Conservation (phyloP, 1,284 basidiomycete genomes). For the Inonotus hispidus region DNA sequence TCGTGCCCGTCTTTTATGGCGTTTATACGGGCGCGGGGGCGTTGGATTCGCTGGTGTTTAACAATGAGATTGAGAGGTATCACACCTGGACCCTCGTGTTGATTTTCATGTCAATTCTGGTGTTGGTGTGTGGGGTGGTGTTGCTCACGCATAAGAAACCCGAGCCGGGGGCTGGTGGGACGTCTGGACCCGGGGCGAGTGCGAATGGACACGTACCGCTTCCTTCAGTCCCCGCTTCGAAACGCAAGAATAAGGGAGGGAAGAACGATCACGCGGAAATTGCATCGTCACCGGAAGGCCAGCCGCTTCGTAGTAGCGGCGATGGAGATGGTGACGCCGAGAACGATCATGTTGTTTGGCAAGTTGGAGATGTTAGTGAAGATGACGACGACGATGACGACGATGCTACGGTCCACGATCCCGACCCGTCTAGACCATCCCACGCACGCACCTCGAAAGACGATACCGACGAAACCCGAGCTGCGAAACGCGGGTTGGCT, state of each 20-base stretch:
- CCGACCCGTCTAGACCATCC: neutral
- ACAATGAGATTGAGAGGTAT: conserved; percentile 78
- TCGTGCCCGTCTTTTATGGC: conserved; percentile 70
- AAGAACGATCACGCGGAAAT: conserved; percentile 27
- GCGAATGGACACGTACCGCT: conserved; percentile 10
- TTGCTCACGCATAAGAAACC: conserved; percentile 82
- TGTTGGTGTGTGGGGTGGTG: conserved; percentile 84
- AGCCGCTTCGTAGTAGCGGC: conserved; percentile 33
- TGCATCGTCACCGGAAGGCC: conserved; percentile 31
- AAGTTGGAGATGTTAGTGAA: conserved; percentile 60
- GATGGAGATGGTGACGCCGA: conserved; percentile 23
- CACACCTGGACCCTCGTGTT: conserved; percentile 81
- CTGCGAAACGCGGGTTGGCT: conserved; percentile 7
- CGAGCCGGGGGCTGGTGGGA: conserved; percentile 33
- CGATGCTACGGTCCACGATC: neutral
- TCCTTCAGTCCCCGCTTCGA: conserved; percentile 16
- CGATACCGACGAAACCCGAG: neutral
- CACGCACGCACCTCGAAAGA: conserved; percentile 8
- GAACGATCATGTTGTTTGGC: conserved; percentile 49
- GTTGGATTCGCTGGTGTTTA: conserved; percentile 72
- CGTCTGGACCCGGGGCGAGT: conserved; percentile 19
- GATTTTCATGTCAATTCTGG: conserved; percentile 77
- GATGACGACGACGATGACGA: conserved; percentile 38
- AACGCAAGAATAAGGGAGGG: conserved; percentile 20
- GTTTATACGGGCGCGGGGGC: conserved; percentile 64